Evolutionary conservation across 1,284 basidiomycete genomes (phyloP), one percentile per base, ranked within the genome.

Genomic region (Lentinus polychrous): DNA sequence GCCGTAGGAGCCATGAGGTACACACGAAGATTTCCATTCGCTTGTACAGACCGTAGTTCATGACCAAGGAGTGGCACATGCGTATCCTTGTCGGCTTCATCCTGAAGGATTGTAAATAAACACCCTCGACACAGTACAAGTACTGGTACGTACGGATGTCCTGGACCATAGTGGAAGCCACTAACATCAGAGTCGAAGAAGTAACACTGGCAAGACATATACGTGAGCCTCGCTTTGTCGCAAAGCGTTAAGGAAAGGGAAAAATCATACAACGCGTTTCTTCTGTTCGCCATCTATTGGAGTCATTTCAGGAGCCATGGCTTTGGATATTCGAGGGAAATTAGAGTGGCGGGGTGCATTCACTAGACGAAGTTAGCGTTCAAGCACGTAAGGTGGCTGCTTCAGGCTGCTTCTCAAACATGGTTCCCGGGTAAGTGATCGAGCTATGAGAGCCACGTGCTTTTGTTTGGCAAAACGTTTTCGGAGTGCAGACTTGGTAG

Each of bases 171-270:
- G 66, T 98, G 94, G 66, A 96, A 98, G 50, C 94, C 94, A 39
- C 94, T 94, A 62, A 96, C 93, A 67, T 99, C 96, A 15, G 94
- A 96, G 70, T 99, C 96, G 69, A 93, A 95, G 73, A 95, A 95
- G 72, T 95, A 95, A 65, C 92, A 95, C 92, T 95, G 40, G 27
- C 10, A 27, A 27, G 27, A 27, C 27, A 27, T 27, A 10, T 10
- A 27, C 10, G 4, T 27, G 10, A 10, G 5, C 27, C 27, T 4
- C 27, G n/a, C n/a, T n/a, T n/a, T n/a, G n/a, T n/a, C n/a, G n/a
- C n/a, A n/a, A n/a, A n/a, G n/a, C n/a, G n/a, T n/a, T n/a, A n/a
- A 27, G 10, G 27, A 10, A 27, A 27, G 27, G 27, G 8, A 49
- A 44, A 56, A 38, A 78, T 88, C 39, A 52, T 70, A 93, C 91